Percentiles rank a stretch among this genome's conserved stretches.
Evolutionary conservation across 345 rosid species (phyloP).

Genomic region (Rhodamnia argentea): DNA sequence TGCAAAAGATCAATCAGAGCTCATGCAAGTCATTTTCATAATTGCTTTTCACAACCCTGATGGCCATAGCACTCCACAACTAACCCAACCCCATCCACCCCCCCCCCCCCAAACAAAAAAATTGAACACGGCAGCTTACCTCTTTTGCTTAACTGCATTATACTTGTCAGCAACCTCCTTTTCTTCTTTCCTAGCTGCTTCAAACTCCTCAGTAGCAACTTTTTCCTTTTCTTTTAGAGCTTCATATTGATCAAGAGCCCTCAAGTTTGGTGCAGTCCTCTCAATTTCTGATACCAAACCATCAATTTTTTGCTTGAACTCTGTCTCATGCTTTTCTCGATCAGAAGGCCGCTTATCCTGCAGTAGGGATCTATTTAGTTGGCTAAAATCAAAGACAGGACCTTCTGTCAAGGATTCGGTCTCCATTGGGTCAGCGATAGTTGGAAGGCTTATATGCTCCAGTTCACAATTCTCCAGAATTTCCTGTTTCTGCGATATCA

Average conservation of each 20-base stretch:
- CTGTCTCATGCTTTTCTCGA: slow-evolving; percentile 66
- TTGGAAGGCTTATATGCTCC: slow-evolving; percentile 70
- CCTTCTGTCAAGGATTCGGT: slow-evolving; percentile 40
- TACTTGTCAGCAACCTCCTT: slow-evolving; percentile 69
- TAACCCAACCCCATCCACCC: too few species aligned
- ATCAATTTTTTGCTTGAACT: slow-evolving; percentile 77
- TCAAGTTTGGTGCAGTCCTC: slow-evolving; percentile 88
- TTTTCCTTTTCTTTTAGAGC: slow-evolving; percentile 78
- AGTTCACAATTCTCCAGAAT: slow-evolving; percentile 77
- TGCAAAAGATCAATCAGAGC: neutral
- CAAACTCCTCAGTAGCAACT: slow-evolving; percentile 71
- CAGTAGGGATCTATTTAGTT: slow-evolving; percentile 62
- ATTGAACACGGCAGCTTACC: slow-evolving; percentile 31
- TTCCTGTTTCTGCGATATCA: slow-evolving; percentile 58
- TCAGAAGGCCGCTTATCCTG: slow-evolving; percentile 66
- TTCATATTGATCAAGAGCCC: slow-evolving; percentile 91
- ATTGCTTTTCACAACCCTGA: neutral
- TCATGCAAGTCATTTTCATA: neutral
- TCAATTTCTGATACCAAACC: slow-evolving; percentile 62
- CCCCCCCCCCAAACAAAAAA: neutral
- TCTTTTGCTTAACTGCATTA: slow-evolving; percentile 70
- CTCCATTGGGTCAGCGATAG: slow-evolving; percentile 64
- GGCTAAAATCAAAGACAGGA: slow-evolving; percentile 70
- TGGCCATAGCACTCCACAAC: neutral
- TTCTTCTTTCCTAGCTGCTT: slow-evolving; percentile 82